Percentiles rank a stretch among this genome's conserved stretches.
phyloP scores from a whole-genome alignment of 768 basidiomycete species.

The Pleurotus citrinopileatus region DNA sequence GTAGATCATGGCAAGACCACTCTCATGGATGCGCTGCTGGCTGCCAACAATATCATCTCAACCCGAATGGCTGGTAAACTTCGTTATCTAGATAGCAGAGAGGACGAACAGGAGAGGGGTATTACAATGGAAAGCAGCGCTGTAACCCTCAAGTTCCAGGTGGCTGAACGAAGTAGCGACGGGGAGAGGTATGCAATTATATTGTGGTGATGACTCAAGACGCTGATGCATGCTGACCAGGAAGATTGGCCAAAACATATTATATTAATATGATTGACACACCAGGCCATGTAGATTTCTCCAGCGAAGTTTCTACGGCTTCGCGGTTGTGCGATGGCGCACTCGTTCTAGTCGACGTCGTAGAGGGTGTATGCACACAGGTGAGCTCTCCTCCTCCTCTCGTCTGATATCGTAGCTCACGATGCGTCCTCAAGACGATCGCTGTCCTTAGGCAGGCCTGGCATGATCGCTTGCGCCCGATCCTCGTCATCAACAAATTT shows the following conservation, averaged over 20 bases:
- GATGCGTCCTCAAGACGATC: constrained; percentile 62
- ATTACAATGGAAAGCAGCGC: constrained; percentile 99
- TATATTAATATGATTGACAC: constrained; percentile 97
- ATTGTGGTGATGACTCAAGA: constrained; percentile 6
- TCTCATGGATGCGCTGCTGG: constrained; percentile 90
- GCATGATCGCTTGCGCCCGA: constrained; percentile 82
- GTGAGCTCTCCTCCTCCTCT: constrained; percentile 35
- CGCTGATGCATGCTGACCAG: constrained; percentile 43
- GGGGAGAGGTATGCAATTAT: constrained; percentile 49
- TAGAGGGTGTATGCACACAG: constrained; percentile 98
- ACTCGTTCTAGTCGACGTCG: constrained; percentile 91
- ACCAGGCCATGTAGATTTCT: constrained; percentile 98
- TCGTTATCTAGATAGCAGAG: constrained; percentile 90
- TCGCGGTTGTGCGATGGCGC: constrained; percentile 94
- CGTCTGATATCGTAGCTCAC: neutral
- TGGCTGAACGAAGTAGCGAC: constrained; percentile 50
- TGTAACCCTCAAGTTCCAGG: constrained; percentile 85
- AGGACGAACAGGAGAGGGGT: constrained; percentile 96
- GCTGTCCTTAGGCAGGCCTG: constrained; percentile 94
- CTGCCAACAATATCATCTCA: constrained; percentile 98
- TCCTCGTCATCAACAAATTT: constrained; percentile 96
- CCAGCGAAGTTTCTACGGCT: constrained; percentile 94
- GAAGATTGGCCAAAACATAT: constrained; percentile 62
- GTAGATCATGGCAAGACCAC: constrained; percentile 98
- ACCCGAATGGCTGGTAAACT: constrained; percentile 93